Percentiles rank a stretch among this genome's conserved stretches.
Conservation (phyloP, 495 filamentous ascomycete species). For the Lasiosphaeria miniovina region DNA sequence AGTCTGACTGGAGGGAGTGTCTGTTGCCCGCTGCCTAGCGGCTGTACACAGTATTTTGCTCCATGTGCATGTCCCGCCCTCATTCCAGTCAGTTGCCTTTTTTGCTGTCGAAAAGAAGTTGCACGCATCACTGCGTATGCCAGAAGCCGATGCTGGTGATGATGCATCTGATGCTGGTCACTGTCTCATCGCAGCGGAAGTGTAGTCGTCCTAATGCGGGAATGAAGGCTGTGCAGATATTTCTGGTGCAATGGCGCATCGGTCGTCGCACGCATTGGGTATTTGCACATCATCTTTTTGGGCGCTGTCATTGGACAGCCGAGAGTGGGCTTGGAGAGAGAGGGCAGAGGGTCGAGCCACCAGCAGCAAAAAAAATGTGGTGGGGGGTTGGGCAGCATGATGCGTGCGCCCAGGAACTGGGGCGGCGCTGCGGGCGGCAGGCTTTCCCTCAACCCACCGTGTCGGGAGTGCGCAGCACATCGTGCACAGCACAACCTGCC, state of each 20-base stretch:
- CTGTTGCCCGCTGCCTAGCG: no score
- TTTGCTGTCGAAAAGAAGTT: no score
- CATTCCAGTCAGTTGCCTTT: no score
- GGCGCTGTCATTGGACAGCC: constrained; percentile 22
- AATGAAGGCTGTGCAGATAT: constrained; percentile 33
- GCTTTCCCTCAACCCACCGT: constrained; percentile 15
- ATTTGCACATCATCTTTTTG: constrained; percentile 13
- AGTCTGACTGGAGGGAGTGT: no score
- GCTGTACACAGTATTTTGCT: no score
- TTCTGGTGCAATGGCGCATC: constrained; percentile 17
- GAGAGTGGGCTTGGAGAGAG: not conserved
- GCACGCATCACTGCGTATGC: no score
- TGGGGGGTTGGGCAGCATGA: not conserved
- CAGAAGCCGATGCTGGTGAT: not conserved
- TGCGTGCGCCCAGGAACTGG: constrained; percentile 11
- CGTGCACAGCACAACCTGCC: constrained; percentile 24
- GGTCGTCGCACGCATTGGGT: constrained; percentile 10
- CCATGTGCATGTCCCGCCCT: no score
- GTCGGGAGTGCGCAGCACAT: constrained; percentile 28
- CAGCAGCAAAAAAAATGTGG: constrained; percentile 5
- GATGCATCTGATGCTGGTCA: not conserved
- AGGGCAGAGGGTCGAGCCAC: constrained; percentile 17
- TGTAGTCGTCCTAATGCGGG: constrained; percentile 23
- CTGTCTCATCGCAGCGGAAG: constrained; percentile 7
- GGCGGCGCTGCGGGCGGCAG: constrained; percentile 17